phyloP scores from a whole-genome alignment of 2,329 filamentous ascomycete species.

The Plenodomus lindquistii region DNA sequence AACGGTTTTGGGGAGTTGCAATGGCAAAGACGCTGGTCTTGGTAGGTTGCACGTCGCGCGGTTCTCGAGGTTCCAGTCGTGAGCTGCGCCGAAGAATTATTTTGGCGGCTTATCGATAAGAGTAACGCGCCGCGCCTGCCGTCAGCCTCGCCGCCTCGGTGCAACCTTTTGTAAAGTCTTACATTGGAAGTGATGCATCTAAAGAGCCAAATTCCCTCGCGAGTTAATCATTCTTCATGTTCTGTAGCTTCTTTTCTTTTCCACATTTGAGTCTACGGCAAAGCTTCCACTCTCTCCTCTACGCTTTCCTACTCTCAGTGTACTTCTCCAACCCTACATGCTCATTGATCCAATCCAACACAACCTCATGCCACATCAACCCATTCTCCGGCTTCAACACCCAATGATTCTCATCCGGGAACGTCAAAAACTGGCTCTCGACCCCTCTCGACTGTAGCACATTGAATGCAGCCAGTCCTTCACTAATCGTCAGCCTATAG shows the following conservation, averaged over 20 bases:
- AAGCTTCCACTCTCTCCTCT: slow-evolving; percentile 1
- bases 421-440: slow-evolving; percentile 77
- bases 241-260: too few species aligned
- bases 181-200: too few species aligned
- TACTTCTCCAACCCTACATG: slow-evolving; percentile 58
- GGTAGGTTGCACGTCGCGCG: slow-evolving; percentile 4
- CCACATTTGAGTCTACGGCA: too few species aligned
- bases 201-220: too few species aligned
- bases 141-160: too few species aligned
- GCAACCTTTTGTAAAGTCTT: neutral
- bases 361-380: slow-evolving; percentile 85
- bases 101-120: slow-evolving; percentile 11
- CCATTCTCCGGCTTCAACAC: slow-evolving; percentile 91
- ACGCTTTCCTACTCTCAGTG: slow-evolving; percentile 21
- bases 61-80: slow-evolving; percentile 8
- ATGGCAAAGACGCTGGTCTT: slow-evolving; percentile 1
- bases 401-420: slow-evolving; percentile 81
- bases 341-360: slow-evolving; percentile 74
- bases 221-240: too few species aligned
- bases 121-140: slow-evolving; percentile 1
- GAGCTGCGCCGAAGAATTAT: slow-evolving; percentile 4
- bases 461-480: slow-evolving; percentile 85
- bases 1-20: neutral
- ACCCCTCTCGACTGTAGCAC: slow-evolving; percentile 76
- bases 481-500: slow-evolving; percentile 82